phyloP scores from a whole-genome alignment of 345 rosid species.

The Anacardium occidentale region DNA sequence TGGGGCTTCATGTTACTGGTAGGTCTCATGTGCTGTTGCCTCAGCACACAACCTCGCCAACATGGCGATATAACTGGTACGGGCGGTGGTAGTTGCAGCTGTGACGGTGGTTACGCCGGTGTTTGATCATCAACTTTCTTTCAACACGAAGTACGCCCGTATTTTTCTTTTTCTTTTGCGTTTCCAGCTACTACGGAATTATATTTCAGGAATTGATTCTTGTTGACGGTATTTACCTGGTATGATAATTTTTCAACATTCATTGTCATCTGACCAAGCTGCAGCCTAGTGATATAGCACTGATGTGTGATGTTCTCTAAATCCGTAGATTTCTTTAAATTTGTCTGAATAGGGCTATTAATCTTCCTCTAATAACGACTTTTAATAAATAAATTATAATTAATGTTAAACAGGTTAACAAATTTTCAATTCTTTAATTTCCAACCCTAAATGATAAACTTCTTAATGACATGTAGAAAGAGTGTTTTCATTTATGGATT shows the following conservation, averaged over 20 bases:
- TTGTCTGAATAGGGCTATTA: too few species aligned
- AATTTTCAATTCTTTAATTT: too few species aligned
- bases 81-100: conserved; percentile 48
- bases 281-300: background rate
- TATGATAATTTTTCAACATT: background rate
- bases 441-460: too few species aligned
- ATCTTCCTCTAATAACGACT: too few species aligned
- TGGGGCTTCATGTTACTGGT: conserved; percentile 60
- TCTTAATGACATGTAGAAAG: too few species aligned
- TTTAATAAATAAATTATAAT: too few species aligned
- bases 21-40: conserved; percentile 66
- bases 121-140: conserved; percentile 28
- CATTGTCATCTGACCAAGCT: background rate
- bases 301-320: too few species aligned
- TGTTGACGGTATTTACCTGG: background rate
- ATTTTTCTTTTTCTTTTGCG: background rate
- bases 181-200: background rate
- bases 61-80: conserved; percentile 29
- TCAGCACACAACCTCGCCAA: conserved; percentile 54
- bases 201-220: background rate
- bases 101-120: conserved; percentile 47
- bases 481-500: too few species aligned
- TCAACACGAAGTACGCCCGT: background rate
- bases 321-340: too few species aligned
- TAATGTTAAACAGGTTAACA: too few species aligned